Evolutionary conservation across 306 rosid genomes (phyloP).

Genomic region (Comarum palustre): DNA sequence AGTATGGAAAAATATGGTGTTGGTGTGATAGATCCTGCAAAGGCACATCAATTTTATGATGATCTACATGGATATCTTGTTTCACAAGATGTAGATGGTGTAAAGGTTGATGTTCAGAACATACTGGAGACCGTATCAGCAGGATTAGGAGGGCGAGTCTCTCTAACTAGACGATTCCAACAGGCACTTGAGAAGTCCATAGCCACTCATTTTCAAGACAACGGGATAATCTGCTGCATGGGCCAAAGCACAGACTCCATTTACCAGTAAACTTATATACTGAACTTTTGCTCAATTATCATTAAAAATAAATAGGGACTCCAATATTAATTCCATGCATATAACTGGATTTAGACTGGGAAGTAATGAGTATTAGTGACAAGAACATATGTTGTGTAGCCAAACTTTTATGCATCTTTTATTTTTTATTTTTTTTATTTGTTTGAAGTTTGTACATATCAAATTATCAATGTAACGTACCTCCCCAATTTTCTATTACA

Average conservation of each 20-base stretch:
- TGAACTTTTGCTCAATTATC: conserved; percentile 6
- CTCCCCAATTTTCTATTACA: conserved; percentile 9
- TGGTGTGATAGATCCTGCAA: conserved; percentile 34
- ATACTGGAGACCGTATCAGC: conserved; percentile 34
- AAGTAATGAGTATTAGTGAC: not conserved
- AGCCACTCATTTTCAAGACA: conserved; percentile 37
- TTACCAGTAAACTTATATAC: conserved; percentile 33
- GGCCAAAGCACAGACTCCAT: conserved; percentile 41
- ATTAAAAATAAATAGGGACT: not conserved
- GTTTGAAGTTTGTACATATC: not conserved
- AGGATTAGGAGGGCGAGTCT: conserved; percentile 37
- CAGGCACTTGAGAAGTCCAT: conserved; percentile 43
- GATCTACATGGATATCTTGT: conserved; percentile 42
- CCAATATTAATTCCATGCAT: not conserved
- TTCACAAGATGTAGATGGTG: conserved; percentile 41
- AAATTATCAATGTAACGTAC: not conserved
- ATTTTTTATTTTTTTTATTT: not conserved
- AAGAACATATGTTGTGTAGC: not conserved
- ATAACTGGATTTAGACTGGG: not conserved
- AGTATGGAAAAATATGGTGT: conserved; percentile 38
- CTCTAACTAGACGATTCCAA: conserved; percentile 37
- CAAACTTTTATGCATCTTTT: not conserved
- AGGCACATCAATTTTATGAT: conserved; percentile 31
- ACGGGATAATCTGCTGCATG: conserved; percentile 49
- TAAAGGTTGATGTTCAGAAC: conserved; percentile 44